Evolutionary conservation across 2,329 filamentous ascomycete species (phyloP).

Genomic region (Shiraia sp.): DNA sequence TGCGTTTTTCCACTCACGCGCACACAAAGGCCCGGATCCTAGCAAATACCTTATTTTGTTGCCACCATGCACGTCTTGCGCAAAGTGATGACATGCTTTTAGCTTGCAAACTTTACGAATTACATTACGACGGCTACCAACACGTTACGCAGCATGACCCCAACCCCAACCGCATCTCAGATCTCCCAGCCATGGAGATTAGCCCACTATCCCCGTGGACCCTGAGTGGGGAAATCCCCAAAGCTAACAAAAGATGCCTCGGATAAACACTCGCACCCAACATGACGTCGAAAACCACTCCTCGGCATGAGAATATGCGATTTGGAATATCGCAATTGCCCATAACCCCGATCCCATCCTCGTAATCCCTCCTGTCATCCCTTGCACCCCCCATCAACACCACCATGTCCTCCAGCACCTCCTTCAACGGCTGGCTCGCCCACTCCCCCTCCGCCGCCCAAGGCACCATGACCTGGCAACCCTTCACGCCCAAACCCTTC

Average conservation of each 20-base stretch:
- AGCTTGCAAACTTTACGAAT: too few relatives aligned
- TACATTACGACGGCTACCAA: too few relatives aligned
- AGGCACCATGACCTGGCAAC: slow-evolving; percentile 60
- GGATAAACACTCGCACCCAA: slow-evolving; percentile 13
- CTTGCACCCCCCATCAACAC: too few relatives aligned
- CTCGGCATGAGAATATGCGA: slow-evolving; percentile 9
- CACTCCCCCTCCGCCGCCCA: slow-evolving; percentile 53
- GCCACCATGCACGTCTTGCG: too few relatives aligned
- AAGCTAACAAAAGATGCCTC: slow-evolving; percentile 13
- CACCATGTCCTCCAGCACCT: slow-evolving; percentile 43
- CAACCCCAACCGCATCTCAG: too few relatives aligned
- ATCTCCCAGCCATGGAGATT: neutral
- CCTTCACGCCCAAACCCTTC: slow-evolving; percentile 52
- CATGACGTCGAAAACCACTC: slow-evolving; percentile 10
- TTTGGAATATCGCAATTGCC: neutral
- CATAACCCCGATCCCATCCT: too few relatives aligned
- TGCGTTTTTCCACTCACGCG: too few relatives aligned
- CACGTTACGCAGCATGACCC: too few relatives aligned
- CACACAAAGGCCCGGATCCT: too few relatives aligned
- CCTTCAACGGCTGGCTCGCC: slow-evolving; percentile 63
- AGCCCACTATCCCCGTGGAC: slow-evolving; percentile 1
- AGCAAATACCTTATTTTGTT: too few relatives aligned
- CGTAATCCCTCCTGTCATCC: too few relatives aligned
- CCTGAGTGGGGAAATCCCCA: slow-evolving; percentile 7
- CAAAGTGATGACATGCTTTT: too few relatives aligned